These are phyloP conservation scores for Sphagnurus paluster DNA, from an alignment of 1,284 basidiomycete species.

Conservation along the genomic window DNA sequence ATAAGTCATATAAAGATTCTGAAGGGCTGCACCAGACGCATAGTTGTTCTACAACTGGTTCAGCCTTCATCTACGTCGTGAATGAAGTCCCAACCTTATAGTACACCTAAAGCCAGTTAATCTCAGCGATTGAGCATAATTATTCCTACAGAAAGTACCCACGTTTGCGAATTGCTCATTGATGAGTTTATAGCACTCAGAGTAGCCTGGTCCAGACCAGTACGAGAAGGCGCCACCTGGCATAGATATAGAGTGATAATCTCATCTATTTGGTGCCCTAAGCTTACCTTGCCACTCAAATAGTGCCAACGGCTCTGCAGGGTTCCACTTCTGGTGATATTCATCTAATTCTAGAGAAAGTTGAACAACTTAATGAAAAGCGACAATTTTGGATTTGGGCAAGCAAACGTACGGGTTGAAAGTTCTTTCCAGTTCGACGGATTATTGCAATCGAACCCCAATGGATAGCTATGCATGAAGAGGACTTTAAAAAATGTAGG, in stretches of 20 bases:
- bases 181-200: conserved; percentile 41
- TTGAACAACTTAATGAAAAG: background rate
- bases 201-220: conserved; percentile 40
- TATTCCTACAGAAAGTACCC: conserved; percentile 1
- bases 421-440: conserved; percentile 45
- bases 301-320: conserved; percentile 36
- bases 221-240: conserved; percentile 33
- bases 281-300: conserved; percentile 38
- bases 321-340: conserved; percentile 32
- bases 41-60: conserved; percentile 36
- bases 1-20: conserved; percentile 45
- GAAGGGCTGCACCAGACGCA: conserved; percentile 36
- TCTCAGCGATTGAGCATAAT: background rate
- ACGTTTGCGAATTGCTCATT: conserved; percentile 48
- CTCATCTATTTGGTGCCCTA: background rate
- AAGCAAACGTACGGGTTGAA: conserved; percentile 31
- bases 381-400: background rate
- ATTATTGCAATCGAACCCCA: conserved; percentile 50
- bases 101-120: conserved; percentile 25
- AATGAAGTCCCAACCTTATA: conserved; percentile 27
- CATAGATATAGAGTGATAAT: background rate
- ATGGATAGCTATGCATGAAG: conserved; percentile 36
- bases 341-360: conserved; percentile 27
- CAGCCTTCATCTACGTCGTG: background rate
- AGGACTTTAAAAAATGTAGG: background rate